These are phyloP conservation scores for Kurtzmaniella quercitrusa DNA, from an alignment of 1,139 yeast genomes.

Conservation along the genomic window DNA sequence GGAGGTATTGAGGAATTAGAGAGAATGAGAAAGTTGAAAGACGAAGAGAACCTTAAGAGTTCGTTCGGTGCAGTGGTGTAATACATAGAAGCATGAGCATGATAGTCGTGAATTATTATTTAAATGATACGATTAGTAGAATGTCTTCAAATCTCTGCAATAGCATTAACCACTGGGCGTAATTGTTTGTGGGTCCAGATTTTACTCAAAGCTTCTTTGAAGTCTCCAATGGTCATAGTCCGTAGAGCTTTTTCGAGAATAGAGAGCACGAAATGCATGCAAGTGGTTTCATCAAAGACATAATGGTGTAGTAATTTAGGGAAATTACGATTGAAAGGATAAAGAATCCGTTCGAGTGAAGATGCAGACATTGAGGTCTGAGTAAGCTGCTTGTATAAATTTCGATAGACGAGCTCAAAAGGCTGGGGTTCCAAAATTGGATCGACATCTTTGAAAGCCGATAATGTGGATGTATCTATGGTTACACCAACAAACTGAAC, in stretches of 20 bases:
- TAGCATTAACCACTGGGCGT: background rate
- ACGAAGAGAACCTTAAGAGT: conserved; percentile 60
- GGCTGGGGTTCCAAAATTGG: conserved; percentile 12
- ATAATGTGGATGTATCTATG: conserved; percentile 18
- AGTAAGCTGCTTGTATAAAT: conserved; percentile 11
- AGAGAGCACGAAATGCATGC: background rate
- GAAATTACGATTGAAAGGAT: background rate
- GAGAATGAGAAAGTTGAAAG: conserved; percentile 60
- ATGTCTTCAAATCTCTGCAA: background rate
- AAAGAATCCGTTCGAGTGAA: background rate
- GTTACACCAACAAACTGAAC: conserved; percentile 32
- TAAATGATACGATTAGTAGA: background rate
- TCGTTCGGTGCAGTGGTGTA: conserved; percentile 22
- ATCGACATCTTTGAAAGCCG: conserved; percentile 11
- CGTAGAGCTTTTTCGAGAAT: background rate
- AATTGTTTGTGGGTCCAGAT: background rate
- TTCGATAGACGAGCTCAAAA: conserved; percentile 12
- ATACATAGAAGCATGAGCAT: background rate
- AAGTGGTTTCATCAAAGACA: conserved; percentile 1
- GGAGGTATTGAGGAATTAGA: conserved; percentile 92
- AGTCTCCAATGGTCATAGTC: background rate
- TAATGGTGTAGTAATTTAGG: background rate
- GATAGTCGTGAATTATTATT: background rate
- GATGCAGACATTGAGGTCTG: background rate
- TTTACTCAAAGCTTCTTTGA: background rate